These are phyloP conservation scores for Aphanomyces euteiches DNA, from an alignment of 352 stramenopile species.

Conservation along the genomic window DNA sequence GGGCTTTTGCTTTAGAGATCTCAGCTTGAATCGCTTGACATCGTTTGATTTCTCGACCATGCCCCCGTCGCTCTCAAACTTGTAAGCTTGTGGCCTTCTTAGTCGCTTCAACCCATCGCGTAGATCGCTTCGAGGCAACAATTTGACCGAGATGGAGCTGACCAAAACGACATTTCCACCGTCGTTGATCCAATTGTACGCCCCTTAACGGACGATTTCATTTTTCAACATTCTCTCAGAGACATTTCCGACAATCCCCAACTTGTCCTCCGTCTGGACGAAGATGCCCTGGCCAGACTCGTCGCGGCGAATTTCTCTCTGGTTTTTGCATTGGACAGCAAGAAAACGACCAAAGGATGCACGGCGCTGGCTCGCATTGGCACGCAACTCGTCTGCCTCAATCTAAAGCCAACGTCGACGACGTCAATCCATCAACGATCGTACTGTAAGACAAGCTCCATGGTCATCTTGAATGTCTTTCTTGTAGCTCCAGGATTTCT, in stretches of 20 bases:
- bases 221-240: background rate
- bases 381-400: background rate
- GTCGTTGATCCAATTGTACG: background rate
- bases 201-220: background rate
- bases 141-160: background rate
- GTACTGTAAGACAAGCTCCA: too few species aligned
- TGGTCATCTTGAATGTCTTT: too few species aligned
- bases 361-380: background rate
- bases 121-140: background rate
- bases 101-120: too few species aligned
- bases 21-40: too few species aligned
- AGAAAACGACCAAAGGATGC: background rate
- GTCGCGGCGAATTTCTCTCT: background rate
- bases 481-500: too few species aligned
- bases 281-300: background rate
- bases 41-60: too few species aligned
- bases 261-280: background rate
- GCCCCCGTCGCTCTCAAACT: too few species aligned
- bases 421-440: background rate
- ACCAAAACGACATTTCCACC: background rate
- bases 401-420: background rate
- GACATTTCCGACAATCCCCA: background rate
- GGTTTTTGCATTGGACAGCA: background rate
- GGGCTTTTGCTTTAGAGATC: too few species aligned
- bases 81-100: too few species aligned